Evolutionary conservation across 1,284 basidiomycete species (phyloP).

Genomic region (Rhodofomes roseus): DNA sequence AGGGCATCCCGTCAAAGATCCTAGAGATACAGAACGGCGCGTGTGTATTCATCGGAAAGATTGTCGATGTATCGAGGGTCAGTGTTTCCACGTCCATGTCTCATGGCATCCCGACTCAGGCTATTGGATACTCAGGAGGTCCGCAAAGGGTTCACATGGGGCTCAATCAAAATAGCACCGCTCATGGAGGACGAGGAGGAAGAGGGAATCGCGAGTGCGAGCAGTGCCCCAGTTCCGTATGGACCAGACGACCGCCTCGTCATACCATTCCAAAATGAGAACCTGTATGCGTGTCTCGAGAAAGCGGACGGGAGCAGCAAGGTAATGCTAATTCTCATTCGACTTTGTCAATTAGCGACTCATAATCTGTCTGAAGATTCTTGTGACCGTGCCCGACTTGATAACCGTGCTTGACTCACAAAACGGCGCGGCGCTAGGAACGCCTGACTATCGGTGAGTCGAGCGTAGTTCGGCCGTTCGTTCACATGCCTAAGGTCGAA

Average conservation of each 20-base stretch:
- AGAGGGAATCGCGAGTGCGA: constrained; percentile 15
- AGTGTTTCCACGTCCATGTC: not conserved
- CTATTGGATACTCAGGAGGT: constrained; percentile 19
- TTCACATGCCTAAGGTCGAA: not conserved
- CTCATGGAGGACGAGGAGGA: constrained; percentile 45
- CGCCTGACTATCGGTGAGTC: constrained; percentile 35
- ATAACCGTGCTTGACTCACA: constrained; percentile 55
- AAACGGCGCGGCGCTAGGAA: constrained; percentile 51
- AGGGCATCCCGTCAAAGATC: constrained; percentile 44
- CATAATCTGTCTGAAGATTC: constrained; percentile 20
- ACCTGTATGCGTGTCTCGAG: constrained; percentile 43
- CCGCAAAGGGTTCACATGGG: constrained; percentile 35
- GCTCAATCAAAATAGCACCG: constrained; percentile 43
- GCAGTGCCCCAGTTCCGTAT: constrained; percentile 11
- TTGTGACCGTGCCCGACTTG: constrained; percentile 52
- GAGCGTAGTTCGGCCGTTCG: constrained; percentile 1
- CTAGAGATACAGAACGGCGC: constrained; percentile 46
- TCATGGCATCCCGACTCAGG: not conserved
- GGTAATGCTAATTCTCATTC: constrained; percentile 9
- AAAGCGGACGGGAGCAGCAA: constrained; percentile 31
- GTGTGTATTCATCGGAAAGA: constrained; percentile 52
- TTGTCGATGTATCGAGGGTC: constrained; percentile 44
- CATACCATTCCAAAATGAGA: constrained; percentile 60
- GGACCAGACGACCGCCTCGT: constrained; percentile 23
- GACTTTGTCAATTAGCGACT: not conserved